Evolutionary conservation across 495 filamentous ascomycete genomes (phyloP).

Genomic region (Neurospora sp.): DNA sequence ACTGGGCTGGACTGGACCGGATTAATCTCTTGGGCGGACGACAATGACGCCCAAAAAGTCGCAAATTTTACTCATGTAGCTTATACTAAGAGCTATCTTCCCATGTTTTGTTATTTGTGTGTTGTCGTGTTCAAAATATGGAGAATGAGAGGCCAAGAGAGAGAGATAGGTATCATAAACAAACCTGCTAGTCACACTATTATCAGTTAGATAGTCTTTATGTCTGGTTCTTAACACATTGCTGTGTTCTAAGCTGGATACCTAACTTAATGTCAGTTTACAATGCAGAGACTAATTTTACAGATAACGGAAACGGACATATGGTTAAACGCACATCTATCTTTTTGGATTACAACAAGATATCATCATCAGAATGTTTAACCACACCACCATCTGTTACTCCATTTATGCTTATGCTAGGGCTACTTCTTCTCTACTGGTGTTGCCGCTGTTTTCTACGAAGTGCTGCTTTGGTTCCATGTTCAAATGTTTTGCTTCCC

Average conservation of each 20-base stretch:
- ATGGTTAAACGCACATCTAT: too few species aligned
- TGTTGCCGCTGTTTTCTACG: not conserved
- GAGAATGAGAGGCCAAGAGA: not conserved
- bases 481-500: not conserved
- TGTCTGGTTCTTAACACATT: not conserved
- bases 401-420: not conserved
- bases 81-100: not conserved
- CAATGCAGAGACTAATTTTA: too few species aligned
- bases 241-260: not conserved
- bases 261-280: too few species aligned
- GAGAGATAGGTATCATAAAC: not conserved
- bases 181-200: not conserved
- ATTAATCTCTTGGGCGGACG: not conserved
- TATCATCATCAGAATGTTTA: too few species aligned
- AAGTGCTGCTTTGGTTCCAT: not conserved
- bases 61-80: not conserved
- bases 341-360: too few species aligned
- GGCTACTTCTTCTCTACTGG: not conserved
- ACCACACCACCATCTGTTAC: not conserved
- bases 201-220: not conserved
- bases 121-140: not conserved
- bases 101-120: not conserved
- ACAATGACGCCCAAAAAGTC: not conserved
- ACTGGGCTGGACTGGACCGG: not conserved
- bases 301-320: too few species aligned